Conservation (phyloP, 352 stramenopile species). For the Phytophthora macrochlamydospora region DNA sequence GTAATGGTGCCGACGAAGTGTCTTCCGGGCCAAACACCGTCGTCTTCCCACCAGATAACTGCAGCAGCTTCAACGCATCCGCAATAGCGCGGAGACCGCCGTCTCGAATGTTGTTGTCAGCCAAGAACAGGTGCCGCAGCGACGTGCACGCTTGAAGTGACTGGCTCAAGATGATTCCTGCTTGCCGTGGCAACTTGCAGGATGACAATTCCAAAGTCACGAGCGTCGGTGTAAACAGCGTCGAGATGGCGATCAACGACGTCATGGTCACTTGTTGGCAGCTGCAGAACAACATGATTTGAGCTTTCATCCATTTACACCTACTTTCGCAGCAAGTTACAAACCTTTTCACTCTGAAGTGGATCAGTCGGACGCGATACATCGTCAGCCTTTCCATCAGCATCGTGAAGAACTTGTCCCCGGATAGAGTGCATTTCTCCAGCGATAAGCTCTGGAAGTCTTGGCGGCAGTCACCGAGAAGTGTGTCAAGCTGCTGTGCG, state of each 20-base stretch:
- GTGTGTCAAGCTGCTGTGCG: slow-evolving; percentile 27
- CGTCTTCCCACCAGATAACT: slow-evolving; percentile 14
- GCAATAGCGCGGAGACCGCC: slow-evolving; percentile 54
- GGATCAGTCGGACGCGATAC: slow-evolving; percentile 23
- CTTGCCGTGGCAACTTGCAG: slow-evolving; percentile 54
- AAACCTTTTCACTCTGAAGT: slow-evolving; percentile 39
- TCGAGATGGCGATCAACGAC: slow-evolving; percentile 55
- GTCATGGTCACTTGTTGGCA: slow-evolving; percentile 64
- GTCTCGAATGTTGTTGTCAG: slow-evolving; percentile 62
- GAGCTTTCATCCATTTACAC: too few species aligned
- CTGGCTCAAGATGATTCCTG: slow-evolving; percentile 65
- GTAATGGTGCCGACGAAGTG: background rate
- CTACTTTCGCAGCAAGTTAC: background rate
- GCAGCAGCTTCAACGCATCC: slow-evolving; percentile 42
- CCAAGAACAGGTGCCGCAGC: slow-evolving; percentile 41
- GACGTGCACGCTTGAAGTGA: slow-evolving; percentile 42
- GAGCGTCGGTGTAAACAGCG: slow-evolving; percentile 40
- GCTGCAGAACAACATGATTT: slow-evolving; percentile 8
- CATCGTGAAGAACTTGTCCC: slow-evolving; percentile 39
- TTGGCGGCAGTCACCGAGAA: slow-evolving; percentile 32
- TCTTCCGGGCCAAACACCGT: slow-evolving; percentile 4
- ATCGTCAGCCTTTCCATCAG: slow-evolving; percentile 30
- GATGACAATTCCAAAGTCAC: slow-evolving; percentile 53
- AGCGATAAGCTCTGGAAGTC: slow-evolving; percentile 38
- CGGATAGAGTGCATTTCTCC: slow-evolving; percentile 46